phyloP scores from a whole-genome alignment of 257 asterid genomes.

The Datura wrightii region DNA sequence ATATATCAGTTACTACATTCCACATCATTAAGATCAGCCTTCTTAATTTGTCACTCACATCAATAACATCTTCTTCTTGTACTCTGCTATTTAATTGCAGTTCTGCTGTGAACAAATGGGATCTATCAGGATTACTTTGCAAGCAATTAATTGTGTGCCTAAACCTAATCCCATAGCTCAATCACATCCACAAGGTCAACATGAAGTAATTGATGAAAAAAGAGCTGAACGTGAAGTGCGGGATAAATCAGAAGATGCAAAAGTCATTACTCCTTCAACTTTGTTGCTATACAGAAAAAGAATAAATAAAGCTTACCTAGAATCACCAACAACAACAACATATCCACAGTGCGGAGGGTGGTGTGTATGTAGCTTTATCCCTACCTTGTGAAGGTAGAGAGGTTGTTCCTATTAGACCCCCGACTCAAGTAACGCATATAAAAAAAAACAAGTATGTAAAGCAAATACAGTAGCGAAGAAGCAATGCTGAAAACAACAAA shows the following conservation, averaged over 20 bases:
- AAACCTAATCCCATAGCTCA: neutral
- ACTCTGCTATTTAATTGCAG: neutral
- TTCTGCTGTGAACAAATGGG: neutral
- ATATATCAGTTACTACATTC: neutral
- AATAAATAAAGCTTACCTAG: neutral
- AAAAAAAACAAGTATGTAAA: too few species aligned
- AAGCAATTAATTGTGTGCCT: neutral
- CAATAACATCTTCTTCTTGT: neutral
- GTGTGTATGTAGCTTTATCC: too few species aligned
- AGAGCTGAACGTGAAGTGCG: neutral
- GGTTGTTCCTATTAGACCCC: too few species aligned
- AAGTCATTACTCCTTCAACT: neutral
- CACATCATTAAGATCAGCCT: neutral
- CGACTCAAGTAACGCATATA: too few species aligned
- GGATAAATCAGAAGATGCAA: neutral
- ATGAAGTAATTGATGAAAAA: neutral
- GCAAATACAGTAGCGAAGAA: too few species aligned
- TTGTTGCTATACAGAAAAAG: neutral
- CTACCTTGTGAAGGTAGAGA: too few species aligned
- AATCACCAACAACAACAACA: too few species aligned
- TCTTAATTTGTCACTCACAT: neutral
- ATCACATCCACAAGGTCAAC: neutral
- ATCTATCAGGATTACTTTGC: constrained; percentile 8
- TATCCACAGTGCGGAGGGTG: too few species aligned
- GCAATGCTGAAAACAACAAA: too few species aligned